Percentiles rank a stretch among this genome's conserved stretches.
phyloP scores from a whole-genome alignment of 2,329 filamentous ascomycete genomes.

The Gnomoniopsis sp. region DNA sequence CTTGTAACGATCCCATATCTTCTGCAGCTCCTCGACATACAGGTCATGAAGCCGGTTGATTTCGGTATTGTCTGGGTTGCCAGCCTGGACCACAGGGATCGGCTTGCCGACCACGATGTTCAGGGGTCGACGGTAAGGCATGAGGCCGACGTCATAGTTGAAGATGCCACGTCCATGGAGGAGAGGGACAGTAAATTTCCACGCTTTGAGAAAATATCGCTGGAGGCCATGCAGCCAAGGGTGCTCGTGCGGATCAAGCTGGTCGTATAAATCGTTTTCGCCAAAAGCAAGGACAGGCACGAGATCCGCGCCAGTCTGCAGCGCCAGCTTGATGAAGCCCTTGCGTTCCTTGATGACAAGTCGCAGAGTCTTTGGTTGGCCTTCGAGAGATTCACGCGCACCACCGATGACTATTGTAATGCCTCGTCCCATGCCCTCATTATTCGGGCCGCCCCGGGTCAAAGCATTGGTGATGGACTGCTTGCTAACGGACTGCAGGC shows the following conservation, averaged over 20 bases:
- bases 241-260: slow-evolving; percentile 73
- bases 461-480: slow-evolving; percentile 89
- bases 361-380: slow-evolving; percentile 71
- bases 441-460: slow-evolving; percentile 71
- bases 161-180: slow-evolving; percentile 90
- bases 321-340: slow-evolving; percentile 90
- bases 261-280: slow-evolving; percentile 94
- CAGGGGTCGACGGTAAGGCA: slow-evolving; percentile 85
- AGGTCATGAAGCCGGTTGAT: slow-evolving; percentile 75
- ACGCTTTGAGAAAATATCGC: slow-evolving; percentile 75
- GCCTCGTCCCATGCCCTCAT: slow-evolving; percentile 86
- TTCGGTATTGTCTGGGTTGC: slow-evolving; percentile 68
- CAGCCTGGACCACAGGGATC: slow-evolving; percentile 62
- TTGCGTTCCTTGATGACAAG: slow-evolving; percentile 81
- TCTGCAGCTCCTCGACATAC: slow-evolving; percentile 73
- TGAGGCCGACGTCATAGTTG: slow-evolving; percentile 94
- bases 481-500: slow-evolving; percentile 82
- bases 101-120: slow-evolving; percentile 88
- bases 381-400: slow-evolving; percentile 86
- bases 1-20: slow-evolving; percentile 75
- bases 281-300: slow-evolving; percentile 92
- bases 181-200: slow-evolving; percentile 90
- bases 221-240: slow-evolving; percentile 78
- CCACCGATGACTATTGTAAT: slow-evolving; percentile 96
- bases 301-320: slow-evolving; percentile 87